Base-by-base conservation (phyloP, 805 yeast genomes). In the Komagataella populi region DNA sequence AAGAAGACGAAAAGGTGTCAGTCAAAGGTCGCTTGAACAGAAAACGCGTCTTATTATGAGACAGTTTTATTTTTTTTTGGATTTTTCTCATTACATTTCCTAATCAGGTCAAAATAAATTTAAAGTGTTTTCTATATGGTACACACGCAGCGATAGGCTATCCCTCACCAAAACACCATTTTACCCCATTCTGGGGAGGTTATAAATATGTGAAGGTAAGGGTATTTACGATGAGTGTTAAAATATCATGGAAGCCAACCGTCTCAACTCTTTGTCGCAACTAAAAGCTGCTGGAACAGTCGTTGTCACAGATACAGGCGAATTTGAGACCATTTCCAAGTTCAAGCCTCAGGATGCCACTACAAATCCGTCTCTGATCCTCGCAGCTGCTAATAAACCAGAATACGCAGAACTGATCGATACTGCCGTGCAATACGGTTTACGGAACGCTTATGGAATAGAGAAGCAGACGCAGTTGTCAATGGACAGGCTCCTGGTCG, bases 271-370 rank as follows among this genome's bases (percentile, higher is more conserved):
- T 52, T 77, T 93, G 66, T 98, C 84, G 68, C 90, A 84, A 73
- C 82, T 93, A 67, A 93, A 91, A 71, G 89, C 95, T 57, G 70
- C 96, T 53, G 98, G 98, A 62, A 93, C 99, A 60, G 84, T 80
- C 59, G 96, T 93, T 65, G 99, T 93, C 67, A 87, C 99, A 59
- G 99, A 93, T 77, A 89, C 98, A 56, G 99, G 99, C 74, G 99
- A 93, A 71, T 93, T 93, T 69, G 97, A 88, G 71, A 83, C 93
- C 57, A 93, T 93, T 69, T 96, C 96, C 67, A 88, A 90, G 73
- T 93, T 84, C 77, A 87, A 91, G 62, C 99, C 99, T 60, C 98
- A 93, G 77, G 99, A 93, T 72, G 96, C 99, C 59, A 93, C 99
- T 61, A 93, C 99, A 68, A 93, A 93, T 77, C 99, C 99, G 59